Base-by-base conservation (phyloP, 2,329 filamentous ascomycete species). In the Emmonsiellopsis sp. region DNA sequence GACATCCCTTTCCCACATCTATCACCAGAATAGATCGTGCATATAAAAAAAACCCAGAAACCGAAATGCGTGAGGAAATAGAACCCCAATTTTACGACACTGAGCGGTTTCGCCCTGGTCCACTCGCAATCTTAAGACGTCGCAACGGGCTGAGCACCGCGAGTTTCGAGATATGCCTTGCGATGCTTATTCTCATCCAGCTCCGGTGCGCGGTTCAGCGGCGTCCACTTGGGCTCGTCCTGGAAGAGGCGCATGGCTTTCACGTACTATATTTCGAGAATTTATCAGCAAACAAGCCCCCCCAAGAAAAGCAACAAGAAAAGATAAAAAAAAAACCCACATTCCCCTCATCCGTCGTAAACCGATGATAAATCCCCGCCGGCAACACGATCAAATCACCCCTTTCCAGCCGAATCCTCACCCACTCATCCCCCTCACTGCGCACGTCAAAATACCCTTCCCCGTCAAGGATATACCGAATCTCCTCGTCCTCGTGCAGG, bases 221-320 rank as follows among this genome's bases (percentile, higher is more conserved):
- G 87, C 37, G 90, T 97, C 93, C 93, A 98, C 74, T 97, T 96
- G 35, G 93, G 93, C 73, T 97, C 91, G 60, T 97, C 93, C 75
- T 97, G 91, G 81, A 97, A 98, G 50, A 98, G 78, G 54, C 93
- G 82, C 89, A 97, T 92, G 11, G 93, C 93, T 67, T 94, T 88
- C 61, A 95, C 89, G 67, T 92, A 96, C 91, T 96, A 61, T 34
- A 7, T 43, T 32, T 20, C 38, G 15, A 5, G 38, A 42, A 42
- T 8, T 10, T 32, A 11, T 26, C 5, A 15, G 16, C 38, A 11
- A 38, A 16, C 5, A 26, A 10, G 16, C 37, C n/a, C 38, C 15
- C 34, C 11, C 5, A 13, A 43, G 30, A 47, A 48, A 9, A 16
- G 26, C 15, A 52, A 40, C 44, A 59, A 45, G 37, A 35, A 20